Percentiles rank a stretch among this genome's conserved stretches.
Evolutionary conservation across 257 asterid genomes (phyloP).

Genomic region (Haberlea rhodopensis): DNA sequence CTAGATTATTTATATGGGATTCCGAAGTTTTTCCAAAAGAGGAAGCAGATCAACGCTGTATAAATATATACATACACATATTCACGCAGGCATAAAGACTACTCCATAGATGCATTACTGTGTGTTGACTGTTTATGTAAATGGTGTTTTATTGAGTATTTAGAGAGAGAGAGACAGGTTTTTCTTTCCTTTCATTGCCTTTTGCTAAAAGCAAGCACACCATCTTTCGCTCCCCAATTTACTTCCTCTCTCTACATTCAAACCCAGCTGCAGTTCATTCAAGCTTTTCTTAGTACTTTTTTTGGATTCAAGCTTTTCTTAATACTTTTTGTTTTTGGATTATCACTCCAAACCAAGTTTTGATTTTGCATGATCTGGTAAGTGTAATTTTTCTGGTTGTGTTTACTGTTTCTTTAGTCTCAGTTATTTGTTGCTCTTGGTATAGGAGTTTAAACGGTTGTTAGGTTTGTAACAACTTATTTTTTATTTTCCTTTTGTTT

Average conservation of each 20-base stretch:
- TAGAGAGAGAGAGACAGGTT: constrained; percentile 23
- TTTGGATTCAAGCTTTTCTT: too few species aligned
- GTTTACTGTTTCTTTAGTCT: too few species aligned
- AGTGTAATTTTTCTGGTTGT: too few species aligned
- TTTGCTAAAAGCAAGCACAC: too few species aligned
- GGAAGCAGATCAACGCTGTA: background rate
- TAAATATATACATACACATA: background rate
- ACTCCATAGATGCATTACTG: background rate
- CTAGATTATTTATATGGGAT: background rate
- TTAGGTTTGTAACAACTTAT: too few species aligned
- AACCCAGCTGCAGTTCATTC: background rate
- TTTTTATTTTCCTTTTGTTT: too few species aligned
- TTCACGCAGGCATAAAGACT: background rate
- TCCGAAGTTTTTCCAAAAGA: background rate
- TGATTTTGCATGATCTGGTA: too few species aligned
- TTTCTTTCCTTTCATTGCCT: constrained; percentile 8
- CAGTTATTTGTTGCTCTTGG: too few species aligned
- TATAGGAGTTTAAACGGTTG: too few species aligned
- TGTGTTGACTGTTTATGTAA: background rate
- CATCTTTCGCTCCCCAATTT: constrained; percentile 24
- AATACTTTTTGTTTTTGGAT: too few species aligned
- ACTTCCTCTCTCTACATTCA: constrained; percentile 30
- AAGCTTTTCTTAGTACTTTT: background rate
- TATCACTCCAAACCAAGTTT: too few species aligned
- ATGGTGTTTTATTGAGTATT: background rate